These are phyloP conservation scores for Drechslerella coelobrocha DNA, from an alignment of 2,329 filamentous ascomycete genomes.

Conservation along the genomic window DNA sequence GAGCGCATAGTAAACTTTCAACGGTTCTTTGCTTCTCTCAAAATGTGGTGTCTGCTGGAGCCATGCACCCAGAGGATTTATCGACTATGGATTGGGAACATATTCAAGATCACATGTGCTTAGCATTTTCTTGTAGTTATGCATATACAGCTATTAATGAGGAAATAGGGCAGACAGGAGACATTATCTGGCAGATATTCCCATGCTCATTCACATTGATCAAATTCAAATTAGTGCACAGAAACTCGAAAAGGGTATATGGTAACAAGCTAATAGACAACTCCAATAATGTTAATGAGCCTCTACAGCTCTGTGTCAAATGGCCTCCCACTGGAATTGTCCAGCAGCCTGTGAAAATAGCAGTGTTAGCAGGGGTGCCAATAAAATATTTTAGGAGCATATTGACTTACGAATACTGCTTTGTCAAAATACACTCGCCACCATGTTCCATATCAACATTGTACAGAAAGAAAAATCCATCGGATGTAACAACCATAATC, in stretches of 20 bases:
- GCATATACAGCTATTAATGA: background rate
- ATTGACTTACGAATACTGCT: conserved; percentile 83
- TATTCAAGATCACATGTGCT: background rate
- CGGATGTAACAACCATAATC: conserved; percentile 97
- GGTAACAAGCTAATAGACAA: conserved; percentile 7
- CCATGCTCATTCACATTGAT: conserved; percentile 15
- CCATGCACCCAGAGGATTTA: background rate
- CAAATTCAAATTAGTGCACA: conserved; percentile 14
- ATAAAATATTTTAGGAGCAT: background rate
- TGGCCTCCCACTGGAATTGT: conserved; percentile 30
- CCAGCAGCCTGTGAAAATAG: conserved; percentile 25
- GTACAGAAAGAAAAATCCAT: conserved; percentile 93
- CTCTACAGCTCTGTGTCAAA: conserved; percentile 35
- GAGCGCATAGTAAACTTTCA: too few relatives aligned
- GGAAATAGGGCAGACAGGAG: background rate
- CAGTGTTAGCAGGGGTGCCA: background rate
- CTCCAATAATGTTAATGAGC: background rate
- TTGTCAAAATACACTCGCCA: conserved; percentile 87
- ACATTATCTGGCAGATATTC: conserved; percentile 16
- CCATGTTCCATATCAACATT: conserved; percentile 94
- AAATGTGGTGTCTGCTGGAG: background rate
- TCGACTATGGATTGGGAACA: background rate
- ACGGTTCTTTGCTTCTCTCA: too few relatives aligned
- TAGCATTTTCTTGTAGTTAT: background rate
- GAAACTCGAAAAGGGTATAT: conserved; percentile 8